Evolutionary conservation across 1,139 yeast species (phyloP), one percentile per base, ranked within the genome.

Genomic region (Lodderomyces beijingensis): DNA sequence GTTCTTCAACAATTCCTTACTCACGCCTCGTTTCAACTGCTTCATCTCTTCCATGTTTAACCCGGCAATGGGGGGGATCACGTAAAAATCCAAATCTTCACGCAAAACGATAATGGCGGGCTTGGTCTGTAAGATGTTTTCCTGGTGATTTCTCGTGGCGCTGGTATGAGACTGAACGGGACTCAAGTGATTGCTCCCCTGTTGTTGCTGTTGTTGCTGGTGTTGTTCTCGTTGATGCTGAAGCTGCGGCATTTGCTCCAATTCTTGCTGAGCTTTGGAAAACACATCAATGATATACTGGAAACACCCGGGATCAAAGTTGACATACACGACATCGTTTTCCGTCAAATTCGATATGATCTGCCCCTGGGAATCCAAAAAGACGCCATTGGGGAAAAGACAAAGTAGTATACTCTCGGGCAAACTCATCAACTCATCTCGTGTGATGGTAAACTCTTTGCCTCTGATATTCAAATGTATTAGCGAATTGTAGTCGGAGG

Each of bases 81-180:
- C 86, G 57, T 89, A 93, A 59, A 77, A 93, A 54, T 93, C 98
- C 45, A 93, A 68, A 55, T 93, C 98, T 56, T 93, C 99, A 41
- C 96, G 70, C 36, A 93, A 67, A 3, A 91, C 96, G 39, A 93
- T 88, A 29, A 93, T 82, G 0, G 96, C 87, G 0, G 98, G 97
- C 47, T 87, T 83, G 37, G 78, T 79, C 45, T 77, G 79, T 41
- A 89, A 64, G 3, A 86, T 76, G 34, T 78, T 57, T 28, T 65
- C 69, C 20, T 59, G 58, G 28, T 45, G 53, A 19, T 37, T 6
- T 10, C 43, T 11, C 37, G 42, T 25, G 42, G 27, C 37, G 6
- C 25, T 14, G 6, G 14, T 6, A 10, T 23, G 12, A 16, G 34
- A 45, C 5, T 40, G 39, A 30, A 48, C 55, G 0, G 66, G 64